phyloP scores from a whole-genome alignment of 257 asterid genomes.

The Jasminum sambac region DNA sequence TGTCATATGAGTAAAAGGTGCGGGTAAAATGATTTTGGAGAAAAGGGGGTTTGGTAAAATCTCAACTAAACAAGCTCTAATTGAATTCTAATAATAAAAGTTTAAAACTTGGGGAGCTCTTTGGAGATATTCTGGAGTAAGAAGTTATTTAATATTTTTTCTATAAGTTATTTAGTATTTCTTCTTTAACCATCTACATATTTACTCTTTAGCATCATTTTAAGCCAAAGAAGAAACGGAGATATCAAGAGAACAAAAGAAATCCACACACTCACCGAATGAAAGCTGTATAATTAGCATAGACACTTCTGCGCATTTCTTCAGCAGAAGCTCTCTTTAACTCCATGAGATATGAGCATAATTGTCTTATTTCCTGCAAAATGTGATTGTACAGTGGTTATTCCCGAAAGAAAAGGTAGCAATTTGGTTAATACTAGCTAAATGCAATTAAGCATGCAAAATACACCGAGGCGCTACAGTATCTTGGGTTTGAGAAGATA shows the following conservation, averaged over 20 bases:
- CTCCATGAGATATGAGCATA: conserved; percentile 89
- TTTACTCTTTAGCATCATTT: conserved; percentile 5
- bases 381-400: conserved; percentile 15
- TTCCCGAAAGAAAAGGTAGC: conserved; percentile 12
- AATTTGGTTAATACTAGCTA: neutral
- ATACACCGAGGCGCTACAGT: neutral
- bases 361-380: conserved; percentile 90
- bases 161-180: neutral
- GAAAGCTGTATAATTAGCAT: conserved; percentile 93
- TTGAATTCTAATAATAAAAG: neutral
- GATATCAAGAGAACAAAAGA: neutral
- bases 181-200: conserved; percentile 8
- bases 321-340: conserved; percentile 98
- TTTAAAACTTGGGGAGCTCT: neutral
- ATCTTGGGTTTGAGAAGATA: neutral
- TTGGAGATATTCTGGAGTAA: neutral
- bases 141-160: neutral
- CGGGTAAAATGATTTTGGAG: no score
- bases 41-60: no score
- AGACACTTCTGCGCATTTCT: conserved; percentile 98
- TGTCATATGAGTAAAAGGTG: no score
- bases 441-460: neutral
- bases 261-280: conserved; percentile 67
- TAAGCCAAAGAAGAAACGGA: conserved; percentile 6
- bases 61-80: no score